These are phyloP conservation scores for Phalaenopsis equestris DNA, from an alignment of 106 monocot species.

Conservation along the genomic window DNA sequence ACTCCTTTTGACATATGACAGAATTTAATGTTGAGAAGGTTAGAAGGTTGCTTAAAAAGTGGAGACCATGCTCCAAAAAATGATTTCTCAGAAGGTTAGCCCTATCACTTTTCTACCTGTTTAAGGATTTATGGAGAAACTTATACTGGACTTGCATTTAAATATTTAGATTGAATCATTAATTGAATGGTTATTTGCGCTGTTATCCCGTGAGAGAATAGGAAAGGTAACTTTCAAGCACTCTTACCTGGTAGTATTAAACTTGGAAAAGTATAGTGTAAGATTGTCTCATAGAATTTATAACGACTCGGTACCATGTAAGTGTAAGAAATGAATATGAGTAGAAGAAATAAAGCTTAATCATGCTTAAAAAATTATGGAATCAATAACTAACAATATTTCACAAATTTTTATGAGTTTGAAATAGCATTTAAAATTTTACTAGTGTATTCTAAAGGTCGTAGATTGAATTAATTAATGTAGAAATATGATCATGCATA, in stretches of 20 bases:
- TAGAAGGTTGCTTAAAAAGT: slow-evolving; percentile 17
- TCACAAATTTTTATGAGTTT: no score
- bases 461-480: neutral
- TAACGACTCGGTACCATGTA: no score
- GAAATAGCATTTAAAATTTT: no score
- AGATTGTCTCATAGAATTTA: no score
- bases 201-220: neutral
- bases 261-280: neutral
- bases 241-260: neutral
- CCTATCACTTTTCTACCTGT: slow-evolving; percentile 1
- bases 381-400: no score
- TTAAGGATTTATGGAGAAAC: slow-evolving; percentile 1
- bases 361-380: no score
- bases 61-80: neutral
- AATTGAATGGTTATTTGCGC: neutral
- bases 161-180: neutral
- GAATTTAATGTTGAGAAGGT: slow-evolving; percentile 28
- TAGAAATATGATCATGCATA: no score
- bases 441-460: no score
- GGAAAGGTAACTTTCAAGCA: no score
- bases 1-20: slow-evolving; percentile 34
- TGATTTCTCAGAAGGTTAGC: slow-evolving; percentile 31
- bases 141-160: neutral
- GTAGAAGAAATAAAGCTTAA: no score
- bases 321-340: no score